Percentiles rank a stretch among this genome's conserved stretches.
phyloP scores from a whole-genome alignment of 495 filamentous ascomycete species.

The Tuber brumale region DNA sequence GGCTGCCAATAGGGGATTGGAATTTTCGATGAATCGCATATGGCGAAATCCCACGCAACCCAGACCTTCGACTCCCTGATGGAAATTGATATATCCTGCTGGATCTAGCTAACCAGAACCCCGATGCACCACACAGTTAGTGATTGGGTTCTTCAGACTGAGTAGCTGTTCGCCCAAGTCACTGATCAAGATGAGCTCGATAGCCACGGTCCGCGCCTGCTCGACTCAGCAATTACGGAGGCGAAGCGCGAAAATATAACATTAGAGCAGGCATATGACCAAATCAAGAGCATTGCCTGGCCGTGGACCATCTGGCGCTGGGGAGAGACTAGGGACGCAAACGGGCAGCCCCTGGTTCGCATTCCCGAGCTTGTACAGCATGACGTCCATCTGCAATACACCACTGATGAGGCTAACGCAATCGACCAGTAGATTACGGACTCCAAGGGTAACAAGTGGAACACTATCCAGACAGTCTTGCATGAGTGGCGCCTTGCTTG shows the following conservation, averaged over 20 bases:
- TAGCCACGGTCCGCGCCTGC: not conserved
- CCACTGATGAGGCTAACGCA: no score
- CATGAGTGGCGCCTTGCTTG: no score
- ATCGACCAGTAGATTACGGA: no score
- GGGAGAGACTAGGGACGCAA: not conserved
- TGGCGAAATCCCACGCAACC: not conserved
- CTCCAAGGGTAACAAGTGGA: no score
- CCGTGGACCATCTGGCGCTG: constrained; percentile 7
- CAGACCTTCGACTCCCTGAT: not conserved
- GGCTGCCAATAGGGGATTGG: not conserved
- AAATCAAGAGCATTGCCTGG: not conserved
- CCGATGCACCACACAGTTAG: not conserved
- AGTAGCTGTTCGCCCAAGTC: no score
- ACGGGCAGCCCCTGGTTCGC: no score
- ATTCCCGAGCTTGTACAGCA: no score
- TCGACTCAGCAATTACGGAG: not conserved
- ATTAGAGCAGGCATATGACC: constrained; percentile 7
- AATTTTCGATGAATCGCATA: constrained; percentile 6
- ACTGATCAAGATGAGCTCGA: no score
- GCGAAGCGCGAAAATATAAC: constrained; percentile 5
- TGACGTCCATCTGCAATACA: no score
- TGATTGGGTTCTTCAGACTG: not conserved
- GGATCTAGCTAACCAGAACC: not conserved
- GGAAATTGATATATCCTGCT: not conserved
- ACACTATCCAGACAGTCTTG: no score